Evolutionary conservation across 176 grass and related monocot species (phyloP).

Genomic region (Oryza meyeriana): DNA sequence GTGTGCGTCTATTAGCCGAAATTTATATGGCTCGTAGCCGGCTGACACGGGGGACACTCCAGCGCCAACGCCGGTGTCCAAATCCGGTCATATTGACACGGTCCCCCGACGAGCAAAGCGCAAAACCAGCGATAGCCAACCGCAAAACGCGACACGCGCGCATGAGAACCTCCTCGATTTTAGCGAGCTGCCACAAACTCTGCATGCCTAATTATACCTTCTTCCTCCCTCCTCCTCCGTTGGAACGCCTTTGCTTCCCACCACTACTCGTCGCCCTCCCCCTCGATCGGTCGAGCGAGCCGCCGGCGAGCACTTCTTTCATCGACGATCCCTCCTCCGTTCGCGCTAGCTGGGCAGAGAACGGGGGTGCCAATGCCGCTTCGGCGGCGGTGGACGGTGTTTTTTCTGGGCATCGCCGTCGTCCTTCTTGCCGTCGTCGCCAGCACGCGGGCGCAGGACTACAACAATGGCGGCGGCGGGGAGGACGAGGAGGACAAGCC

Average conservation of each 20-base stretch:
- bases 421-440: conserved; percentile 8
- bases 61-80: conserved; percentile 8
- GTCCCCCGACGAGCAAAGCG: conserved; percentile 14
- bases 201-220: conserved; percentile 59
- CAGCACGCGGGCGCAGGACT: conserved; percentile 47
- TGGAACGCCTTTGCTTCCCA: conserved; percentile 54
- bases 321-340: neutral
- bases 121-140: conserved; percentile 4
- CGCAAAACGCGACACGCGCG: neutral
- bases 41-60: neutral
- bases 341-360: neutral
- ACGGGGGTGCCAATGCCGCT: conserved; percentile 20
- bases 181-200: conserved; percentile 33
- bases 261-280: neutral
- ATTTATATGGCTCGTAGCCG: neutral
- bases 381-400: conserved; percentile 7
- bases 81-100: conserved; percentile 35
- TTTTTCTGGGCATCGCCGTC: conserved; percentile 6
- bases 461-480: neutral
- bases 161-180: conserved; percentile 23
- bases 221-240: conserved; percentile 27
- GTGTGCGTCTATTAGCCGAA: neutral
- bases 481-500: conserved; percentile 35
- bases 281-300: neutral
- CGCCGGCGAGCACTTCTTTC: neutral